phyloP scores from a whole-genome alignment of 192 early-diverging fungal species.

The Linnemannia schmuckeri region DNA sequence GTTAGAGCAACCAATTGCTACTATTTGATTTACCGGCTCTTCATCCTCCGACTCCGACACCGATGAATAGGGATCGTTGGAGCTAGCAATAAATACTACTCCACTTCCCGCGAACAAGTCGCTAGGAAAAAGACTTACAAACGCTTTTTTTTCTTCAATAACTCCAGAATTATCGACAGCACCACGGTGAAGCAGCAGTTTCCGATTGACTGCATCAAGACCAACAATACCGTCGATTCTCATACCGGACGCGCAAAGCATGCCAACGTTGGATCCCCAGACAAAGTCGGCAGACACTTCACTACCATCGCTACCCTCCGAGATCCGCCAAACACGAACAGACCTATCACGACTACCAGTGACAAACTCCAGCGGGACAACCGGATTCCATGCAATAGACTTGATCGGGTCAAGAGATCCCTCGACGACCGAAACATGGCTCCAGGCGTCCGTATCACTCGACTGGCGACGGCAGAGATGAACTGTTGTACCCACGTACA shows the following conservation, averaged over 20 bases:
- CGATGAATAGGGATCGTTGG: too few relatives aligned
- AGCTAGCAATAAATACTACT: too few relatives aligned
- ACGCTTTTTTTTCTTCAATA: too few relatives aligned
- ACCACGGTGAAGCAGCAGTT: background rate
- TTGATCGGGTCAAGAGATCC: background rate
- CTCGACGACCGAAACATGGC: background rate
- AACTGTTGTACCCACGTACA: background rate
- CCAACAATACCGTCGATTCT: background rate
- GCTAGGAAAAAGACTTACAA: too few relatives aligned
- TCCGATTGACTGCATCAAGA: background rate
- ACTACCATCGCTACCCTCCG: background rate
- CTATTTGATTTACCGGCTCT: too few relatives aligned
- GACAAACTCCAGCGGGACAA: background rate
- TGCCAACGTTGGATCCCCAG: background rate
- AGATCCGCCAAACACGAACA: background rate
- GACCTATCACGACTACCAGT: background rate
- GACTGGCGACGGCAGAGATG: background rate
- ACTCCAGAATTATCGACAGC: background rate
- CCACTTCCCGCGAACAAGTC: too few relatives aligned
- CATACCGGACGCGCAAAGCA: background rate
- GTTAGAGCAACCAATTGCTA: too few relatives aligned
- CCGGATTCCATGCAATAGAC: background rate
- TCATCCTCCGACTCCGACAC: too few relatives aligned
- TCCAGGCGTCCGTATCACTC: background rate
- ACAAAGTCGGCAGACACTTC: background rate